phyloP scores from a whole-genome alignment of 331 rosid genomes.

The Malus hybrid region DNA sequence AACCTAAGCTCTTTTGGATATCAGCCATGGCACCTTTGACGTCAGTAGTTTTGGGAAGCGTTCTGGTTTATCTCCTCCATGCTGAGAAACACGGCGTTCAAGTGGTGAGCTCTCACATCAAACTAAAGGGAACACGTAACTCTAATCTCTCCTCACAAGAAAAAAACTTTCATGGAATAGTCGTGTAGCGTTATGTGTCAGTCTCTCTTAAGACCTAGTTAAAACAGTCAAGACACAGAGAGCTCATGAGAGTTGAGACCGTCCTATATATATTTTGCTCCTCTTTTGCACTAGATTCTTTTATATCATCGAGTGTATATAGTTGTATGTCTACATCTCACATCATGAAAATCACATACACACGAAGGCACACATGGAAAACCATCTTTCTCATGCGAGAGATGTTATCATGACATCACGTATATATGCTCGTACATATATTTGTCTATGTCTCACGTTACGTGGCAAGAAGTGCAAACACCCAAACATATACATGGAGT shows the following conservation, averaged over 20 bases:
- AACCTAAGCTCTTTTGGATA: slow-evolving; percentile 79
- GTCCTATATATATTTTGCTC: too few species aligned
- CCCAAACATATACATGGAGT: background rate
- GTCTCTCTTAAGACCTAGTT: too few species aligned
- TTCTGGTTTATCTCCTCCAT: slow-evolving; percentile 75
- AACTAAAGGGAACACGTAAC: background rate
- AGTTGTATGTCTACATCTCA: background rate
- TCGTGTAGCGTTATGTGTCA: background rate
- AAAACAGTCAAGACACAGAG: background rate
- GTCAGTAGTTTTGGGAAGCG: slow-evolving; percentile 68
- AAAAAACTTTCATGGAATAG: background rate
- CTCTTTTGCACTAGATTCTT: background rate
- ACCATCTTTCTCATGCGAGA: too few species aligned
- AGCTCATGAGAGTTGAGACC: background rate
- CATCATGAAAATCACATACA: background rate
- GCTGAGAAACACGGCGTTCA: slow-evolving; percentile 89
- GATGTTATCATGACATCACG: too few species aligned
- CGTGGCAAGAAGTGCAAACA: background rate
- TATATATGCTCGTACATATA: background rate
- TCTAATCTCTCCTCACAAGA: background rate
- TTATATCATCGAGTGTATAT: too few species aligned
- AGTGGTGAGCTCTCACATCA: slow-evolving; percentile 48
- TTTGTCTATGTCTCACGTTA: too few species aligned
- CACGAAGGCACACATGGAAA: too few species aligned
- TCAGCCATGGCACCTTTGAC: slow-evolving; percentile 93